A percentile compares a stretch with the other conserved stretches of the same genome.
phyloP scores from a whole-genome alignment of 208 protist species.

The Hexamita inflata region DNA sequence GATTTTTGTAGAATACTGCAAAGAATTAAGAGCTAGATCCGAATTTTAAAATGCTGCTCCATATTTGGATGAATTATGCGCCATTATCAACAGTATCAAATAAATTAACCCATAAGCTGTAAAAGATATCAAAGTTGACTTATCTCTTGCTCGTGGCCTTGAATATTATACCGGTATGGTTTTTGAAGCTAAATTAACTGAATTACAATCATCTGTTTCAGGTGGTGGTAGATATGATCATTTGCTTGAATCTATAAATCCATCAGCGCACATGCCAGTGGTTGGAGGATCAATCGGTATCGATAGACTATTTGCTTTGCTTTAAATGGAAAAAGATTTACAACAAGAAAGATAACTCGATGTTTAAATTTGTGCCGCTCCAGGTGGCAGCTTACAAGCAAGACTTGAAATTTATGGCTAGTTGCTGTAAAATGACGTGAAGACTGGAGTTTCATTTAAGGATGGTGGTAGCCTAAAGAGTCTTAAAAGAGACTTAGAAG shows the following conservation, averaged over 20 bases:
- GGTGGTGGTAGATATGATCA: conserved; percentile 66
- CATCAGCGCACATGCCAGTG: conserved; percentile 51
- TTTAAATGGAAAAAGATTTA: conserved; percentile 44
- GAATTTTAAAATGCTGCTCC: too few relatives aligned
- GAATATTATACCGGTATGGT: conserved; percentile 75
- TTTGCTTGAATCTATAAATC: conserved; percentile 59
- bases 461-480: conserved; percentile 46
- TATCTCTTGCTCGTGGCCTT: conserved; percentile 59
- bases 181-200: conserved; percentile 55
- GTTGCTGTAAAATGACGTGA: conserved; percentile 52
- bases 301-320: conserved; percentile 61
- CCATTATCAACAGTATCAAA: background rate
- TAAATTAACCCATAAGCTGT: background rate
- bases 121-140: conserved; percentile 54
- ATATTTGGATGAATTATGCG: too few relatives aligned
- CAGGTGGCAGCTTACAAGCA: conserved; percentile 37
- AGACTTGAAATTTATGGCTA: conserved; percentile 44
- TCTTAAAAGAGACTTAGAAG: conserved; percentile 36
- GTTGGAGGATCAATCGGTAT: conserved; percentile 65
- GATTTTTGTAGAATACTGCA: too few relatives aligned
- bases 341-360: too few relatives aligned
- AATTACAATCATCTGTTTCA: conserved; percentile 54
- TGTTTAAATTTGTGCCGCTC: conserved; percentile 45
- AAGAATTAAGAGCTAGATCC: too few relatives aligned
- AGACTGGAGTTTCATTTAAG: conserved; percentile 41